Evolutionary conservation across 2,329 filamentous ascomycete species (phyloP).

Genomic region (Aspergillus glaucus): DNA sequence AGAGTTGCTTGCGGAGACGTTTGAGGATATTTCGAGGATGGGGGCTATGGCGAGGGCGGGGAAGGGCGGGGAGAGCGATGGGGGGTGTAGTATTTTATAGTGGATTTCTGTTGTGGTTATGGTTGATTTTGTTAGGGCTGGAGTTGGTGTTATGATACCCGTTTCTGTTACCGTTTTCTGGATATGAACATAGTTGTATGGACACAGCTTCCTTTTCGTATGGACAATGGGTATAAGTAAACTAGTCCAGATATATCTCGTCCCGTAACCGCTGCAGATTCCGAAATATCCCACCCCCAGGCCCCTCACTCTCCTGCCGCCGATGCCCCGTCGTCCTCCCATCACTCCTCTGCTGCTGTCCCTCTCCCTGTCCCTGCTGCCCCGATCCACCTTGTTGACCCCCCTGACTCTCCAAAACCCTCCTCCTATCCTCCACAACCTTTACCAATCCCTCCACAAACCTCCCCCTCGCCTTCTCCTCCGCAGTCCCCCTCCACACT

Average conservation of each 20-base stretch:
- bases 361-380: constrained; percentile 14
- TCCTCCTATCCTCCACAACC: constrained; percentile 69
- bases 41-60: constrained; percentile 54
- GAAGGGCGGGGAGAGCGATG: constrained; percentile 44
- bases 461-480: constrained; percentile 75
- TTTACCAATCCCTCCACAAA: constrained; percentile 78
- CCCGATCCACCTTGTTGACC: constrained; percentile 20
- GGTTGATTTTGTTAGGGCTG: no score
- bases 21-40: constrained; percentile 55
- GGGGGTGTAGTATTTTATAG: constrained; percentile 39
- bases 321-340: constrained; percentile 9
- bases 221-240: background rate
- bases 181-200: no score
- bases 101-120: background rate
- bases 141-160: no score
- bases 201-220: no score
- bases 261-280: constrained; percentile 49
- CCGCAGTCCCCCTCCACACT: constrained; percentile 95
- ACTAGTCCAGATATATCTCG: constrained; percentile 48
- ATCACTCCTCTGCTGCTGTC: constrained; percentile 2
- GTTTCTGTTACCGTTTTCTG: no score
- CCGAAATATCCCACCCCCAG: constrained; percentile 46
- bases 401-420: constrained; percentile 37
- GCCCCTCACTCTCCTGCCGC: constrained; percentile 30
- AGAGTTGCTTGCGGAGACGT: constrained; percentile 52